Conservation (phyloP, 257 asterid species). For the Catharanthus roseus region DNA sequence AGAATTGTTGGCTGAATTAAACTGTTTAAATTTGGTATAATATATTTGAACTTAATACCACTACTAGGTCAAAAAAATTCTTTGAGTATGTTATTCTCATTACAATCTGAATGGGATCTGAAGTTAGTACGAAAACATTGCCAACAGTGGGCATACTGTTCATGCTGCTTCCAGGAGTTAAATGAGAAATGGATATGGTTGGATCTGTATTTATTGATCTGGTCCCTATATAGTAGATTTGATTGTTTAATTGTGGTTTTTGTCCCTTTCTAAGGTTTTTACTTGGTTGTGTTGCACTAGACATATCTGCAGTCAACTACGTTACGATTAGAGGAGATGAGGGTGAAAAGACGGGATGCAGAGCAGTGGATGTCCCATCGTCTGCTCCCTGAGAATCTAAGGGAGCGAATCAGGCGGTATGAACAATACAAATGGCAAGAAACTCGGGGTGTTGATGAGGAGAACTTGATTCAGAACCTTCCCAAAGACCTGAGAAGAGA, state of each 20-base stretch:
- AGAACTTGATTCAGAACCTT: constrained; percentile 68
- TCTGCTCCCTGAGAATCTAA: constrained; percentile 71
- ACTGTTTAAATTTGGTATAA: not conserved
- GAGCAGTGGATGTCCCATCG: constrained; percentile 99
- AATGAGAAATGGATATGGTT: not conserved
- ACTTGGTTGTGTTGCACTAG: constrained; percentile 46
- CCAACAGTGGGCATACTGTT: not conserved
- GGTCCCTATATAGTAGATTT: too few species aligned
- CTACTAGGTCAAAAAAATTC: not conserved
- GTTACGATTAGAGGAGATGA: constrained; percentile 87
- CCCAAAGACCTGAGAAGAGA: constrained; percentile 98
- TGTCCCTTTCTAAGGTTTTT: constrained; percentile 10
- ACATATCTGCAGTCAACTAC: constrained; percentile 93
- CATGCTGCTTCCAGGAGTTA: not conserved
- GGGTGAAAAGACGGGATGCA: constrained; percentile 96
- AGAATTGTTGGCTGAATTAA: too few species aligned
- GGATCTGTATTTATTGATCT: not conserved
- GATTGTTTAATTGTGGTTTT: not conserved
- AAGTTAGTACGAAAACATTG: not conserved
- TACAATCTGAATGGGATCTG: not conserved
- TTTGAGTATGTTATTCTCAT: not conserved
- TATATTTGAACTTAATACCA: not conserved
- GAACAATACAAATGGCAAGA: constrained; percentile 98
- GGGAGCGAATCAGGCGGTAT: constrained; percentile 79
- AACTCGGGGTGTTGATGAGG: constrained; percentile 96